Base-by-base conservation (phyloP, 352 stramenopile genomes). In the Phytophthora pinifolia region DNA sequence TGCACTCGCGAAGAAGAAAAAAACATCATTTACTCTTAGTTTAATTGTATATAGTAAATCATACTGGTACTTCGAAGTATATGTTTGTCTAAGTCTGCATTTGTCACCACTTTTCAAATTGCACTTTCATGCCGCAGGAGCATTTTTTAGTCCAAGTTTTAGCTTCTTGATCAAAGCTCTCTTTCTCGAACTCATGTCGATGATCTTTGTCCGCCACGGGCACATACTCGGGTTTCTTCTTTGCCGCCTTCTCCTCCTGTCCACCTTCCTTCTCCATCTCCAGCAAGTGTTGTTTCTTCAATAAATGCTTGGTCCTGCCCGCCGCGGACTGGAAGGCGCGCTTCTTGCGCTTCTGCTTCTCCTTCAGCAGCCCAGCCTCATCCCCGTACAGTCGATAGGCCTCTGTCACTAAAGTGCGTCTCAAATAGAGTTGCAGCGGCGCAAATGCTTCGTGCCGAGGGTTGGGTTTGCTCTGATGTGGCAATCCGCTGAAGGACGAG, bases 91-190 rank as follows among this genome's bases (percentile, higher is more conserved):
- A 25, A 7, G 9, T 18, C 6, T 4, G 20, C 45, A 20, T 20
- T 55, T 17, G 12, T 89, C 62, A 89, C 76, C 72, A 87, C 50
- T 87, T 87, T 58, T 86, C 74, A 65, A 89, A 81, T n/a, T 86
- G 59, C 18, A 89, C 79, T 39, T 70, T 65, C 65, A 89, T 78
- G 14, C 76, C 79, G 41, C 79, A 89, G 4, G 17, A 52, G 37
- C 79, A 89, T 13, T 67, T 55, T 60, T 87, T 87, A 9, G 67
- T 56, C 76, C 76, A 89, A 12, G 46, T 70, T 5, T 75, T 62
- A 4, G 49, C 34, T 8, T 67, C 35, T 41, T 68, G 32, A 36
- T 88, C 66, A 32, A 66, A 84, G 12, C 22, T 35, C 15, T 89
- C 79, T 0, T 31, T 46, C 1, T 32, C 43, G 41, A 83, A 89